Base-by-base conservation (phyloP, 768 basidiomycete genomes). In the Mycena albidolilacea region DNA sequence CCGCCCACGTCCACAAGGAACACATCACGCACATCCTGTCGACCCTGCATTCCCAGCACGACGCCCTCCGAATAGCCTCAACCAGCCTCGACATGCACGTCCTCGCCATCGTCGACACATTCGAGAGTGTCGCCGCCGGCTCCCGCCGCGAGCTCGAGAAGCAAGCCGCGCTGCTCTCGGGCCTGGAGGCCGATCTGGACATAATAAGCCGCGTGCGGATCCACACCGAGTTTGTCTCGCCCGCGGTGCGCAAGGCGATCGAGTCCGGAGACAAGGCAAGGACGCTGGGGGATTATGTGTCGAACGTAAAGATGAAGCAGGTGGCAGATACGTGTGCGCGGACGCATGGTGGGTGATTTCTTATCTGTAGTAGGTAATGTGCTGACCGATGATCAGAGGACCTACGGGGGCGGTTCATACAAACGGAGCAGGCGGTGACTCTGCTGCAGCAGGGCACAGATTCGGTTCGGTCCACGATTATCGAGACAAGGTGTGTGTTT, bases 281-380 rank as follows among this genome's bases (percentile, higher is more conserved):
- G 57, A 93, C 92, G 12, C 81, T 96, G 50, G 93, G 92, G 12
- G 94, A 94, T 79, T 96, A 95, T 80, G 94, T 96, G 35, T 92
- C 92, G 17, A 87, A 86, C 75, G 88, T 85, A 62, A 94, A 92
- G 83, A 96, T 96, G 95, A 88, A 85, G 76, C 89, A 93, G 78
- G 95, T 96, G 1, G 93, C 90, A 3, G 92, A 92, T 17, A 90
- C 88, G 5, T 95, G 94, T 82, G 78, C 84, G 17, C 86, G 87
- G 60, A 90, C 92, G 35, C 92, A 95, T 84, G 89, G 94, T 93
- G 70, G 50, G 88, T 84, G 30, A 62, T 5, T 54, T 43, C 23
- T 54, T 10, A 35, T 30, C 48, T n/a, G 19, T 37, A 52, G 12
- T 38, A 5, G 61, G n/a, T 61, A 19, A 77, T 23, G 38, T 57